phyloP scores from a whole-genome alignment of 2,329 filamentous ascomycete genomes.

The Dryadomyces quercivorus region DNA sequence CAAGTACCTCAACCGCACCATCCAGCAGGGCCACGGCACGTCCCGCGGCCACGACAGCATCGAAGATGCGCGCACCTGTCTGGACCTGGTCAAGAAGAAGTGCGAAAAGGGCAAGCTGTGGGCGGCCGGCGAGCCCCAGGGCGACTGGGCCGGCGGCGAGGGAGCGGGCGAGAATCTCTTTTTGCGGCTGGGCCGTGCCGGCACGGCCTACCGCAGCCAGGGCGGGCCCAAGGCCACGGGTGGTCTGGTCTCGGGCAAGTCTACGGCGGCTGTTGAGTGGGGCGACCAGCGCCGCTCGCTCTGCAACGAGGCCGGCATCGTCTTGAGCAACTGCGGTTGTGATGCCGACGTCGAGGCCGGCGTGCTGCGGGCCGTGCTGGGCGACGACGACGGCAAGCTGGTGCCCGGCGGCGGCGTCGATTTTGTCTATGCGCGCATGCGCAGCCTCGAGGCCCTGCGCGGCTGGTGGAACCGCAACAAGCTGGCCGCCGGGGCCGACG shows the following conservation, averaged over 20 bases:
- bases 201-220: slow-evolving; percentile 49
- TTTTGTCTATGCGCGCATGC: slow-evolving; percentile 55
- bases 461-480: slow-evolving; percentile 56
- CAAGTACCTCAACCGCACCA: slow-evolving; percentile 75
- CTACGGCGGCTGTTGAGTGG: slow-evolving; percentile 77
- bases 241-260: slow-evolving; percentile 44
- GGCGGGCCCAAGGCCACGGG: slow-evolving; percentile 44
- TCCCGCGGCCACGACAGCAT: slow-evolving; percentile 73
- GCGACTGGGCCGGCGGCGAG: slow-evolving; percentile 35
- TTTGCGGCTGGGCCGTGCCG: slow-evolving; percentile 58
- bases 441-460: slow-evolving; percentile 51
- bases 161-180: slow-evolving; percentile 79
- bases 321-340: slow-evolving; percentile 38
- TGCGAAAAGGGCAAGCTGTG: slow-evolving; percentile 84
- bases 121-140: slow-evolving; percentile 33
- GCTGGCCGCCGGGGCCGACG: slow-evolving; percentile 17
- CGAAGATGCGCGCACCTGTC: slow-evolving; percentile 81
- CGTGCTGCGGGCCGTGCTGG: slow-evolving; percentile 45
- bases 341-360: slow-evolving; percentile 46
- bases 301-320: slow-evolving; percentile 41
- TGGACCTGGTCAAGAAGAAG: slow-evolving; percentile 90
- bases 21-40: slow-evolving; percentile 64
- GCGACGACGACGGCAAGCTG: slow-evolving; percentile 43
- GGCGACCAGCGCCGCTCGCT: slow-evolving; percentile 57
- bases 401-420: slow-evolving; percentile 50